phyloP scores from a whole-genome alignment of 1,284 basidiomycete species.

The Pyrrhoderma lamaoense region DNA sequence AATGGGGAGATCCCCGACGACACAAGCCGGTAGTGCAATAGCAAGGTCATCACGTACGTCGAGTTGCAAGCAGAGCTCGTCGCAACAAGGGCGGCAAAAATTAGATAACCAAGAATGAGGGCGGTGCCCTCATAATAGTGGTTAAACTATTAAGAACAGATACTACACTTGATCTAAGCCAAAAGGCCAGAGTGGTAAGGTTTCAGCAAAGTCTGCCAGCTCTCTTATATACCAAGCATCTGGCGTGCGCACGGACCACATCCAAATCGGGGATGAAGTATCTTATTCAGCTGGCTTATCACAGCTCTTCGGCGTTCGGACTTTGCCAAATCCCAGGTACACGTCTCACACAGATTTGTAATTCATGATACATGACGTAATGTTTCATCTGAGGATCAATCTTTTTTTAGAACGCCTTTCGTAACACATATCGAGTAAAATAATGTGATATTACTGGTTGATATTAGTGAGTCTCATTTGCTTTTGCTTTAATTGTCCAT shows the following conservation, averaged over 20 bases:
- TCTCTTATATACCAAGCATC: neutral
- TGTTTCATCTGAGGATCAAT: no score
- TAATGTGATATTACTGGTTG: no score
- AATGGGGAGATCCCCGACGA: conserved; percentile 17
- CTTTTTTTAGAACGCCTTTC: no score
- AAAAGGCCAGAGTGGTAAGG: conserved; percentile 87
- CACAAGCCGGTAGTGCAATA: conserved; percentile 18
- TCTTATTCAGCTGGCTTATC: no score
- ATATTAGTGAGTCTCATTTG: no score
- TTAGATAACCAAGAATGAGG: conserved; percentile 35
- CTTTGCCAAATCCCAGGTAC: no score
- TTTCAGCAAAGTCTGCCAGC: conserved; percentile 13
- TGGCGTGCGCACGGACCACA: conserved; percentile 11
- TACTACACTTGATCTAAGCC: conserved; percentile 97
- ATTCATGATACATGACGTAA: no score
- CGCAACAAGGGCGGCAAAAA: conserved; percentile 19
- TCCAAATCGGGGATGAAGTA: no score
- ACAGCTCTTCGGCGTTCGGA: no score
- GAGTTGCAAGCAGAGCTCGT: conserved; percentile 20
- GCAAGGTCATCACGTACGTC: conserved; percentile 19
- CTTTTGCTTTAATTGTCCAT: no score
- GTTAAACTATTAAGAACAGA: conserved; percentile 85
- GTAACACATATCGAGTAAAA: no score
- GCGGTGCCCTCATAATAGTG: conserved; percentile 53
- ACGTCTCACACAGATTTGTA: no score